phyloP scores from a whole-genome alignment of 2,329 filamentous ascomycete species.

The Fusarium camptoceras region DNA sequence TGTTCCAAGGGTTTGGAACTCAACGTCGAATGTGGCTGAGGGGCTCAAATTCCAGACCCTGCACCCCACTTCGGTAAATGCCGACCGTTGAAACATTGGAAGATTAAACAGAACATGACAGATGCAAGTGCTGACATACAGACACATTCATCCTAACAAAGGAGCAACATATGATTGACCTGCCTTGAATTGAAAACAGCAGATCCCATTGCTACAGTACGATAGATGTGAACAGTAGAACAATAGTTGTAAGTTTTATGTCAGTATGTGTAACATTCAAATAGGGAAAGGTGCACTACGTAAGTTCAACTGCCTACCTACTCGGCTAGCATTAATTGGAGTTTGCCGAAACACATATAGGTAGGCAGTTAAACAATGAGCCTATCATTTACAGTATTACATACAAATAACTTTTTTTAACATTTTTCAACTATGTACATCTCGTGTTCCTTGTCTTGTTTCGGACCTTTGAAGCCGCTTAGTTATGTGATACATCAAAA shows the following conservation, averaged over 20 bases:
- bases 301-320: neutral
- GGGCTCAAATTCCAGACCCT: slow-evolving; percentile 36
- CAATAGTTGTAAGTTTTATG: neutral
- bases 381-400: neutral
- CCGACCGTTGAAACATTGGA: slow-evolving; percentile 32
- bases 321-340: neutral
- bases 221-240: neutral
- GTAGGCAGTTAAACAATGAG: neutral
- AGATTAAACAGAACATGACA: neutral
- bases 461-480: slow-evolving; percentile 5
- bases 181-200: neutral
- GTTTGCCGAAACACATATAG: slow-evolving; percentile 8
- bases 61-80: slow-evolving; percentile 34
- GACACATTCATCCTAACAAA: neutral
- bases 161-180: neutral
- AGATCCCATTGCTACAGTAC: neutral
- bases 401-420: neutral
- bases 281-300: neutral
- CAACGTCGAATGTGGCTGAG: slow-evolving; percentile 33
- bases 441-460: neutral
- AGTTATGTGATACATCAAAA: slow-evolving; percentile 1
- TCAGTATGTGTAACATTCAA: neutral
- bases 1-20: slow-evolving; percentile 36
- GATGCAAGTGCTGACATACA: neutral
- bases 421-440: neutral